Percentiles rank a stretch among this genome's conserved stretches.
Conservation (phyloP, 495 filamentous ascomycete species). For the Polyplosphaeria fusca region DNA sequence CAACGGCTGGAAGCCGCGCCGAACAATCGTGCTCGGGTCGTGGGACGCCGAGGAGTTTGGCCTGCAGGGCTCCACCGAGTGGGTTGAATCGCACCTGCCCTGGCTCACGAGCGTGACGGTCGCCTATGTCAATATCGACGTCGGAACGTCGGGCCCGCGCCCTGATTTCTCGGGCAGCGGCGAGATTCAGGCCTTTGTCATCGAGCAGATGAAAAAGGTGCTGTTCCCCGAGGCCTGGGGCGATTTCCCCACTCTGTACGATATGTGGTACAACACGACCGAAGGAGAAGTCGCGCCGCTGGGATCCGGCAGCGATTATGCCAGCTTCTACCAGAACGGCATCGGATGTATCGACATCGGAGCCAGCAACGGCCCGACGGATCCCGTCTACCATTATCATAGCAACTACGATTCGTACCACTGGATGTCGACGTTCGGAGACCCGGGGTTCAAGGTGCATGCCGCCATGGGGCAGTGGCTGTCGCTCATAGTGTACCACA, state of each 20-base stretch:
- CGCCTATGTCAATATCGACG: constrained; percentile 66
- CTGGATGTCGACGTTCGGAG: constrained; percentile 38
- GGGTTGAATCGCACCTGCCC: constrained; percentile 29
- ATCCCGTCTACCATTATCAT: constrained; percentile 40
- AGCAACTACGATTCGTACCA: constrained; percentile 35
- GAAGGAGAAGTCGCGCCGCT: constrained; percentile 33
- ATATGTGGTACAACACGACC: constrained; percentile 34
- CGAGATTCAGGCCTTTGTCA: constrained; percentile 31
- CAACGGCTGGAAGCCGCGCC: constrained; percentile 25
- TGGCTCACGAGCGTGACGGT: constrained; percentile 38
- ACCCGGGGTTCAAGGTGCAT: constrained; percentile 35
- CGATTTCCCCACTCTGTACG: constrained; percentile 40
- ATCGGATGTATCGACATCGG: constrained; percentile 38
- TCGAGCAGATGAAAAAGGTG: constrained; percentile 36
- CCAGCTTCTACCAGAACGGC: constrained; percentile 36
- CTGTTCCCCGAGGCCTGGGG: constrained; percentile 29
- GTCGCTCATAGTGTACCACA: constrained; percentile 40
- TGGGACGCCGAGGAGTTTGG: constrained; percentile 31
- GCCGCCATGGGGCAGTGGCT: constrained; percentile 35
- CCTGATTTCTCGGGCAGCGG: constrained; percentile 28
- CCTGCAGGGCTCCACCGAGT: constrained; percentile 28
- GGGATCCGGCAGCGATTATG: constrained; percentile 36
- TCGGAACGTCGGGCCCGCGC: constrained; percentile 49
- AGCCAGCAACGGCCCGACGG: constrained; percentile 12
- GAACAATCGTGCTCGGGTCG: constrained; percentile 26